A percentile compares a stretch with the other conserved stretches of the same genome.
Conservation (phyloP, 2,329 filamentous ascomycete species). For the Fusarium sp. region DNA sequence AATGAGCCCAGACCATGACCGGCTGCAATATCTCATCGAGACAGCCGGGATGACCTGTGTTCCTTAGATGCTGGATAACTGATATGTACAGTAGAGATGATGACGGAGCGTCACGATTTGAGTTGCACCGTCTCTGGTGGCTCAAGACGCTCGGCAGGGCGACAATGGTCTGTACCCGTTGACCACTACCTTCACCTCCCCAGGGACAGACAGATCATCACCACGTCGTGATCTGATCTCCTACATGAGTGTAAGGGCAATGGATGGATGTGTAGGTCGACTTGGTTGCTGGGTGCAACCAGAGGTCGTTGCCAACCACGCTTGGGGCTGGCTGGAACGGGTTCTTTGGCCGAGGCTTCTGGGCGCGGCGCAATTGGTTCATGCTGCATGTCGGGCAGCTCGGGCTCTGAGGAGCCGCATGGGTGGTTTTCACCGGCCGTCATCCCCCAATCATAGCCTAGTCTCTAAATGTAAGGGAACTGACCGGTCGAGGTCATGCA, state of each 20-base stretch:
- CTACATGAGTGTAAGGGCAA: conserved; percentile 7
- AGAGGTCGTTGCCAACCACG: conserved; percentile 21
- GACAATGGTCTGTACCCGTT: background rate
- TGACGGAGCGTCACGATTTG: conserved; percentile 5
- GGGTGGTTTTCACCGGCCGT: conserved; percentile 37
- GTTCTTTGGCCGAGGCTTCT: conserved; percentile 24
- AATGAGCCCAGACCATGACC: conserved; percentile 18
- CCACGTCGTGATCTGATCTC: background rate
- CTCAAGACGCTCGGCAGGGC: conserved; percentile 4
- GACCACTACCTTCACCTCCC: background rate
- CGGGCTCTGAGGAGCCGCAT: conserved; percentile 28
- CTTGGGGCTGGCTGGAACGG: conserved; percentile 19
- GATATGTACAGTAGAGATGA: conserved; percentile 14
- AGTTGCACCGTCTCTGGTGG: background rate
- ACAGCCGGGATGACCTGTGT: conserved; percentile 14
- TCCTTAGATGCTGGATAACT: conserved; percentile 1
- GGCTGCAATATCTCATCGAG: conserved; percentile 27
- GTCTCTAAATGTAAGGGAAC: conserved; percentile 32
- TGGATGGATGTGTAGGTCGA: conserved; percentile 8
- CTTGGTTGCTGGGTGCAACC: conserved; percentile 19
- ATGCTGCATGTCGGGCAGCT: conserved; percentile 31
- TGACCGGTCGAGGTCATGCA: conserved; percentile 42
- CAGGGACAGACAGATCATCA: background rate
- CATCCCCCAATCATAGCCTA: conserved; percentile 36
- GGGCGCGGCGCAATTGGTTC: conserved; percentile 31